Evolutionary conservation across 208 protist genomes (phyloP), one percentile per base, ranked within the genome.

Genomic region (Eutreptiella sp.): DNA sequence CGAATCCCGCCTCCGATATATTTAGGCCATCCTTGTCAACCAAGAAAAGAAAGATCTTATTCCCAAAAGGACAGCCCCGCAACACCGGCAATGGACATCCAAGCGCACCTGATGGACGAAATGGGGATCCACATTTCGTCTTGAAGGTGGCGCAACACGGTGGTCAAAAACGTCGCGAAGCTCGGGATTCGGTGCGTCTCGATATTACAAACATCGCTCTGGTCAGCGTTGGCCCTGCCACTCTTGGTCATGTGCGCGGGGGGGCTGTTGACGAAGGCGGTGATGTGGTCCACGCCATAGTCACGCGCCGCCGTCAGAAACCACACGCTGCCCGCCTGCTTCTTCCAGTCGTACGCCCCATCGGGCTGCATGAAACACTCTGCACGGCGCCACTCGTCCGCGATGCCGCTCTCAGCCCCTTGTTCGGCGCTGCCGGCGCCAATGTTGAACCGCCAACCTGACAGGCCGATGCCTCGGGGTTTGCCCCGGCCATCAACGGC

Each of bases 401-500:
- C 14, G 16, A 9, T 14, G 31, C 50, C n/a, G 31, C 50, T 53
- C 9, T 31, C 29, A 11, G n/a, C 9, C n/a, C n/a, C 16, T 7
- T 9, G 16, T 32, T 46, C 28, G 21, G 31, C 16, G 31, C 36
- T 57, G 14, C 50, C 50, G n/a, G 50, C 50, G 21, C 50, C 50
- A 41, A 33, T 33, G n/a, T 53, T 7, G 5, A 61, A 11, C 24
- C 32, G 16, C 32, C 53, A 61, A 26, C 53, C 52, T 9, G 14
- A 34, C 43, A 61, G 41, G 19, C 53, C 53, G 14, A 61, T 52
- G 50, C 50, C 50, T 7, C 11, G 33, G 14, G 50, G 50, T 26
- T 36, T 57, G 31, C 50, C 50, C 9, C 29, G 21, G 11, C 39
- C 50, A 33, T 57, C 50, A 11, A 57, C 21, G 29, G 9, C 28